Evolutionary conservation across 2,329 filamentous ascomycete genomes (phyloP).

Genomic region (Aspergillus fijiensis): DNA sequence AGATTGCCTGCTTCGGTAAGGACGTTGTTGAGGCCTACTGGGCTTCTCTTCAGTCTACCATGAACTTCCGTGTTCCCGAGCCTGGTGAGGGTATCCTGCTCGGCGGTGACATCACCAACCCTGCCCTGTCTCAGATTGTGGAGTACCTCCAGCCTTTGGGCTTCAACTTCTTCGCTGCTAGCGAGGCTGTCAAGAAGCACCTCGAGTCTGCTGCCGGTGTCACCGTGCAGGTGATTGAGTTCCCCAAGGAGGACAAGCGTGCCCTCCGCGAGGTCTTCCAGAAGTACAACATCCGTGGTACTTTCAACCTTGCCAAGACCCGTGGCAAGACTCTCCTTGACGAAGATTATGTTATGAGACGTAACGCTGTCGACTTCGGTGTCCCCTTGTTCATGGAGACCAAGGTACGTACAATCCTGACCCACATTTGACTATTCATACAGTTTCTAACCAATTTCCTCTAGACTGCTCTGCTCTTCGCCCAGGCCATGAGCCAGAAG

Average conservation of each 20-base stretch:
- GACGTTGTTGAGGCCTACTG: conserved; percentile 96
- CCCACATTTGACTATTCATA: not conserved
- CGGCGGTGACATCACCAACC: conserved; percentile 74
- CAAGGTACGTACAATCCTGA: conserved; percentile 64
- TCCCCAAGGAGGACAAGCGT: conserved; percentile 94
- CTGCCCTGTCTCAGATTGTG: conserved; percentile 73
- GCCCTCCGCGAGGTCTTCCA: conserved; percentile 91
- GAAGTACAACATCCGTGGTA: conserved; percentile 93
- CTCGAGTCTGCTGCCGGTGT: conserved; percentile 70
- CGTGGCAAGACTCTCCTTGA: conserved; percentile 82
- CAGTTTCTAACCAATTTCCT: conserved; percentile 27
- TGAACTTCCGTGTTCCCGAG: conserved; percentile 98
- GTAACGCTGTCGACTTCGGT: conserved; percentile 97
- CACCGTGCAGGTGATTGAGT: conserved; percentile 86
- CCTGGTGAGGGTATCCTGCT: conserved; percentile 94
- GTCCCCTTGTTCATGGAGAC: conserved; percentile 98
- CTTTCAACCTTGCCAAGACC: conserved; percentile 88
- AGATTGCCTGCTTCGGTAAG: conserved; percentile 98
- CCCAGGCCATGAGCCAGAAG: conserved; percentile 96
- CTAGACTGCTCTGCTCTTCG: conserved; percentile 92
- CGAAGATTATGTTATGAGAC: conserved; percentile 96
- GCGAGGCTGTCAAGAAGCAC: conserved; percentile 75
- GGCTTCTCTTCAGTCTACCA: conserved; percentile 91
- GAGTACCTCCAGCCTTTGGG: conserved; percentile 84
- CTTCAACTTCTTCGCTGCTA: conserved; percentile 91